These are phyloP conservation scores for Umbelopsis vinacea DNA, from an alignment of 192 early-diverging fungal genomes.

Conservation along the genomic window DNA sequence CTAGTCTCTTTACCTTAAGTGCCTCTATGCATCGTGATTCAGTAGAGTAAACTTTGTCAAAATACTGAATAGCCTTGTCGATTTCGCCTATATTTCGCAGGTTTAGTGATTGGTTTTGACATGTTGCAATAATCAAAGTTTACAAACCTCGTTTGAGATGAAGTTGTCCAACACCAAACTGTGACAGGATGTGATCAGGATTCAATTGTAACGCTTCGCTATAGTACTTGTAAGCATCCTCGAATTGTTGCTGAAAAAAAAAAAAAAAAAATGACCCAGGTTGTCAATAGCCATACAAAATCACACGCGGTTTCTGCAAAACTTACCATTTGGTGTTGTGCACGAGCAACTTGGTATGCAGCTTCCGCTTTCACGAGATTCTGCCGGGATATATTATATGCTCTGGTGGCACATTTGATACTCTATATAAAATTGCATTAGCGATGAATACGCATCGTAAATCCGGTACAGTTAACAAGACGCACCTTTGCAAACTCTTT, in stretches of 20 bases:
- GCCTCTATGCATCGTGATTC: conserved; percentile 70
- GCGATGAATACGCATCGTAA: too few relatives aligned
- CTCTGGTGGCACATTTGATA: conserved; percentile 47
- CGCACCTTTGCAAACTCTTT: conserved; percentile 46
- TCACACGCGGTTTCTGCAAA: not conserved
- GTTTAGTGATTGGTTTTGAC: not conserved
- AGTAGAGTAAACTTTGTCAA: conserved; percentile 61
- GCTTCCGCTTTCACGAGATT: conserved; percentile 63
- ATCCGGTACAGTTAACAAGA: not conserved
- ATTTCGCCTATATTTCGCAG: conserved; percentile 40
- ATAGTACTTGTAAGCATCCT: conserved; percentile 76
- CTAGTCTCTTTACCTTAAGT: conserved; percentile 46
- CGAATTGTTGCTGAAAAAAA: conserved; percentile 60
- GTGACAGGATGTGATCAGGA: conserved; percentile 67
- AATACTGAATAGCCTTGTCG: conserved; percentile 50
- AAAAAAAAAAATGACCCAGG: too few relatives aligned
- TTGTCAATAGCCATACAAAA: not conserved
- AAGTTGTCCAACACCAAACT: conserved; percentile 82
- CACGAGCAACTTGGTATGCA: conserved; percentile 61
- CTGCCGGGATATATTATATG: conserved; percentile 48
- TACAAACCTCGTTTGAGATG: conserved; percentile 57
- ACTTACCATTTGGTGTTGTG: conserved; percentile 52
- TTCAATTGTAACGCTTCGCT: conserved; percentile 65
- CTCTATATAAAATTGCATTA: conserved; percentile 30
- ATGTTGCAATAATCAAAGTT: not conserved